A percentile compares a stretch with the other conserved stretches of the same genome.
Evolutionary conservation across 1,139 yeast genomes (phyloP).

Genomic region (Spencermartinsiella ligniputridi): DNA sequence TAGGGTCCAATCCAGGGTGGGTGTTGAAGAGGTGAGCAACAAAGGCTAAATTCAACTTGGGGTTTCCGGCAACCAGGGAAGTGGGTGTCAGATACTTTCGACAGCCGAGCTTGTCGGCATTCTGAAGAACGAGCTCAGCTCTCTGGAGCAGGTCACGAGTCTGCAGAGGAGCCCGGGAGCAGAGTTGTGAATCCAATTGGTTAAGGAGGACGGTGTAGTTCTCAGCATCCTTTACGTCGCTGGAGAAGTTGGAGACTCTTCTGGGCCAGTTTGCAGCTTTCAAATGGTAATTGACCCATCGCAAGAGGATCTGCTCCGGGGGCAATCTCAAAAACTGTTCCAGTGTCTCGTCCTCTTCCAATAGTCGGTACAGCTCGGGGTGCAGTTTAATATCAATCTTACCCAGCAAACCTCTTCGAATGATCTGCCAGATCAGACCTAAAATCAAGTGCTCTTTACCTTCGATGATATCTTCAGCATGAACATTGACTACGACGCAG

Average conservation of each 20-base stretch:
- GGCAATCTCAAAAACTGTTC: slow-evolving; percentile 95
- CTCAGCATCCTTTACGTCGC: slow-evolving; percentile 92
- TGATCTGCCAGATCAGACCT: slow-evolving; percentile 97
- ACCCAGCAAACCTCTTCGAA: slow-evolving; percentile 88
- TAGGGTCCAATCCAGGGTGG: slow-evolving; percentile 93
- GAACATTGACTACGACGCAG: slow-evolving; percentile 95
- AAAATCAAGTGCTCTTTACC: slow-evolving; percentile 94
- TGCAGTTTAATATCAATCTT: slow-evolving; percentile 95
- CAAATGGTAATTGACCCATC: slow-evolving; percentile 97
- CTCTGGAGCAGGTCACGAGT: slow-evolving; percentile 65
- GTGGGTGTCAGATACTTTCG: slow-evolving; percentile 94
- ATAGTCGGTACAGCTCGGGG: slow-evolving; percentile 90
- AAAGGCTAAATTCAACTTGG: slow-evolving; percentile 91
- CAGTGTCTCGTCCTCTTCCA: slow-evolving; percentile 94
- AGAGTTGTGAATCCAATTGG: slow-evolving; percentile 80
- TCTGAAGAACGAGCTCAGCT: slow-evolving; percentile 78
- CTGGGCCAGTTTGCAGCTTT: slow-evolving; percentile 91
- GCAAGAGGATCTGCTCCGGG: slow-evolving; percentile 91
- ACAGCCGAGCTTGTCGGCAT: slow-evolving; percentile 88
- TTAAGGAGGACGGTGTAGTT: slow-evolving; percentile 84
- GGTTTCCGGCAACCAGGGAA: slow-evolving; percentile 91
- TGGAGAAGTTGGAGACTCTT: slow-evolving; percentile 77
- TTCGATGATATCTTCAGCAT: slow-evolving; percentile 93
- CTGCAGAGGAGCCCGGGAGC: slow-evolving; percentile 79
- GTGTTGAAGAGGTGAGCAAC: slow-evolving; percentile 96